Base-by-base conservation (phyloP, 441 rosid genomes). In the Biscutella laevigata region DNA sequence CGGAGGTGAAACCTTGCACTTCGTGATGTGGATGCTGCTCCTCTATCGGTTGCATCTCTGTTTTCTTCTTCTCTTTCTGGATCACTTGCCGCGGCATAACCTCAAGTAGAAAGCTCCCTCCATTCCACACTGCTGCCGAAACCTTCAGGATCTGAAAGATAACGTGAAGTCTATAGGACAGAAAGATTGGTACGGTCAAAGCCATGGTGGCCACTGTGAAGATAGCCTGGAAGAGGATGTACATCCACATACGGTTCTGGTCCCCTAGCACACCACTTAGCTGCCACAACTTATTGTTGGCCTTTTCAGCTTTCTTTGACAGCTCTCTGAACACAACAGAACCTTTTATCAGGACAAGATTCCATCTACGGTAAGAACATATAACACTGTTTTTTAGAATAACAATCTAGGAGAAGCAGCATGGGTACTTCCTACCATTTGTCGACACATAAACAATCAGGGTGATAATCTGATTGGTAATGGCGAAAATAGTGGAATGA, bases 181-280 rank as follows among this genome's bases (percentile, higher is more conserved):
- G 58, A 72, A 92, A 92, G 68, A 92, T 83, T 2, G 96, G 96
- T 27, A 88, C 92, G 0, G 98, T 82, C 58, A 86, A 78, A 26
- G 94, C 96, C 87, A 74, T 83, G 46, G 98, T 88, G 4, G 95
- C 95, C 43, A 88, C 91, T 0, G 96, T 85, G 59, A 92, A 88
- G 26, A 88, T 15, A 17, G 75, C 91, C 74, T 88, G 95, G 55
- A 73, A 62, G 27, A 86, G 51, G 63, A 75, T 88, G 75, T 83
- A 91, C 94, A 85, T 91, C 54, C 82, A 67, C 53, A 77, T 20
- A 5, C 95, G 85, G 58, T 88, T 88, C 73, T 82, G 82, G 62
- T 83, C 88, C 20, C 98, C 94, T 0, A 85, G 86, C 46, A 88
- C 37, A 38, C 95, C 95, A 12, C 94, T 83, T 39, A 85, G 67